Conservation (phyloP, 371 early-diverging fungal species). For the Conidiobolus incongruus region DNA sequence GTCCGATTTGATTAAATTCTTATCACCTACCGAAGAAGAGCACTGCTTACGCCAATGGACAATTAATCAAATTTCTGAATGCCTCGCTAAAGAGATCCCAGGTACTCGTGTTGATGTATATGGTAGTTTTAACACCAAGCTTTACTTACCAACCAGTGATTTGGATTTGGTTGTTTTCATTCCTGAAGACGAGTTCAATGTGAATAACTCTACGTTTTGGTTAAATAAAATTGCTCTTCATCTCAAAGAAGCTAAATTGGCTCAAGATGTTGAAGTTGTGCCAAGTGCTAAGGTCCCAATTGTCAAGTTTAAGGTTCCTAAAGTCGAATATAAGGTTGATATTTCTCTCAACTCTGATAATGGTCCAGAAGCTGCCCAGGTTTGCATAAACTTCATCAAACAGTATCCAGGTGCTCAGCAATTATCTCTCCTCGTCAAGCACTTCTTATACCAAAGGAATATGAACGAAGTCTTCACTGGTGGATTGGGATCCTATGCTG, state of each 20-base stretch:
- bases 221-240: too few species aligned
- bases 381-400: constrained; percentile 26
- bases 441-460: constrained; percentile 41
- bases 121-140: constrained; percentile 63
- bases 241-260: too few species aligned
- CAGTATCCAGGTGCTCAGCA: constrained; percentile 35
- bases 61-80: constrained; percentile 25
- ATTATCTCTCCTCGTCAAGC: constrained; percentile 58
- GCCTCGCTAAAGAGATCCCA: constrained; percentile 15
- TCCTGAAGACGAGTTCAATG: too few species aligned
- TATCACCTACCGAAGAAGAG: constrained; percentile 61
- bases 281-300: constrained; percentile 55
- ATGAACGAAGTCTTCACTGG: constrained; percentile 85
- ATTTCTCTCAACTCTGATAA: constrained; percentile 48
- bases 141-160: constrained; percentile 63
- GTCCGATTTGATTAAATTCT: constrained; percentile 37
- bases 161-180: neutral
- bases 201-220: too few species aligned
- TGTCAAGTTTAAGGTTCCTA: constrained; percentile 56
- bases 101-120: constrained; percentile 33
- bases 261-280: too few species aligned
- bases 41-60: constrained; percentile 42
- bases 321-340: constrained; percentile 58
- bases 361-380: constrained; percentile 36
- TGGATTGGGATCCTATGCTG: constrained; percentile 84